Evolutionary conservation across 2,329 filamentous ascomycete species (phyloP), one percentile per base, ranked within the genome.

Genomic region (Cladosporium halotolerans): DNA sequence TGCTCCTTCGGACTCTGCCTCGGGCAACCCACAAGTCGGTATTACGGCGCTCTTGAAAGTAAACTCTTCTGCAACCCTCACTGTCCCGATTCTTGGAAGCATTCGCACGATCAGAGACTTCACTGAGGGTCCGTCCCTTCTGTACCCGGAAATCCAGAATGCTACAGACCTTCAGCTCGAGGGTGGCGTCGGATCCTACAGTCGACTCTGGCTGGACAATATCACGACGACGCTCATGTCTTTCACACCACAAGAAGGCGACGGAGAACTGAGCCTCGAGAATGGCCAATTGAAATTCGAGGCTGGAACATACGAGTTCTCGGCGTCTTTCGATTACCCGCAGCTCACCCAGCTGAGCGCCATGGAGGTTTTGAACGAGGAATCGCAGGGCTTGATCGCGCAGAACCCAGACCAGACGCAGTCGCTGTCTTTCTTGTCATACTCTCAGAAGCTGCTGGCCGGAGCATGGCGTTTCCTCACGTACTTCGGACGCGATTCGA

Each of bases 401-500:
- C 66, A 79, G 42, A 67, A 76, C 31, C 66, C 73, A 0, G 74
- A 73, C 38, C 72, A 80, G 50, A 73, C 76, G 1, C 72, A 71
- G 0, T 80, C 81, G 0, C 67, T 85, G 0, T 79, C 81, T 0
- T 85, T 86, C 65, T 69, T 86, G 3, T 85, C 83, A 0, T 86
- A 85, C 58, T 78, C 73, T 0, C 71, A 80, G 32, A 86, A 85
- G 58, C 70, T 86, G 0, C 70, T 84, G 2, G 82, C 83, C 1
- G 82, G 82, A 9, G 81, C 79, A 3, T 86, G 82, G 83, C 71
- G 81, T 1, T 86, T 85, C 59, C 65, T 86, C 42, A 85, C 82
- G 0, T 86, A 85, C 61, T 85, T 86, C 66, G 82, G 82, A 0
- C 76, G 82, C 9, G 82, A 86, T 61, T 82, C 77, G 56, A 82